Conservation (phyloP, 441 rosid genomes). For the Erysimum pusillum region DNA sequence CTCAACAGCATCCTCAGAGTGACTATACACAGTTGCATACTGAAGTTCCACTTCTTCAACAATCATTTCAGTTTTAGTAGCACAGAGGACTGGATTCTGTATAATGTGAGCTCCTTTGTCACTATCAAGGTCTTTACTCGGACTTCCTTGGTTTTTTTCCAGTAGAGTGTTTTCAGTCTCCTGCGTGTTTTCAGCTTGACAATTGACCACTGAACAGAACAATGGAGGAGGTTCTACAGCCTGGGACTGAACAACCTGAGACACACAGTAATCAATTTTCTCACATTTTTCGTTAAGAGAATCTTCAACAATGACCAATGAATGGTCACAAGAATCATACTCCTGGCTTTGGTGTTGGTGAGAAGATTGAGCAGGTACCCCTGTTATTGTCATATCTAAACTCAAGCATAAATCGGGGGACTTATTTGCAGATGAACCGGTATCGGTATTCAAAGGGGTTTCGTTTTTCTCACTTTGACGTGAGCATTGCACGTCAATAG, state of each 20-base stretch:
- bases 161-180: constrained; percentile 28
- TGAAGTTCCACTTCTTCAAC: constrained; percentile 32
- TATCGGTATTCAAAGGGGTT: constrained; percentile 42
- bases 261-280: constrained; percentile 26
- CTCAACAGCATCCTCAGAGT: constrained; percentile 30
- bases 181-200: constrained; percentile 28
- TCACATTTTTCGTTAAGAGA: constrained; percentile 36
- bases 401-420: constrained; percentile 20
- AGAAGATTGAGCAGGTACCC: constrained; percentile 45
- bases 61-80: constrained; percentile 24
- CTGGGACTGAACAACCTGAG: constrained; percentile 42
- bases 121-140: constrained; percentile 16
- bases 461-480: constrained; percentile 41
- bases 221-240: constrained; percentile 42
- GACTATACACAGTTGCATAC: constrained; percentile 26
- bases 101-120: constrained; percentile 15
- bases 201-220: constrained; percentile 35
- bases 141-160: constrained; percentile 23
- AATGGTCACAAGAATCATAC: constrained; percentile 38
- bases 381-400: constrained; percentile 25
- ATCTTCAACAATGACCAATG: constrained; percentile 21
- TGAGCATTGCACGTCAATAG: constrained; percentile 44
- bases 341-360: constrained; percentile 47
- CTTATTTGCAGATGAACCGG: constrained; percentile 37
- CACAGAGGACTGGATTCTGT: constrained; percentile 20